Conservation (phyloP, 805 yeast species). For the Candida gorgasii region DNA sequence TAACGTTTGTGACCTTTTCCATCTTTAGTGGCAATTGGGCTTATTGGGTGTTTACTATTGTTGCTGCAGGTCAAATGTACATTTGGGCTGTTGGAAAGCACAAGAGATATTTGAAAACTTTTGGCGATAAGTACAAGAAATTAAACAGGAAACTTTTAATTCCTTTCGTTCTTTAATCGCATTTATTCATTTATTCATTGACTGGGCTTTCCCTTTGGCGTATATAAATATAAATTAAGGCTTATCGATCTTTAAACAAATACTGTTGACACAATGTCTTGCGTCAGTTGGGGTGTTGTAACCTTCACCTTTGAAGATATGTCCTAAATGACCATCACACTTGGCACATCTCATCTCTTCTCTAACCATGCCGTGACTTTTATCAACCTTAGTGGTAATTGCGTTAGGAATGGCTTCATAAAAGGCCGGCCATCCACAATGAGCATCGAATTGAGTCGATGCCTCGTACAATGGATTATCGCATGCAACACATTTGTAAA, state of each 20-base stretch:
- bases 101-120: conserved; percentile 60
- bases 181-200: not conserved
- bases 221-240: not conserved
- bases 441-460: conserved; percentile 79
- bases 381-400: conserved; percentile 61
- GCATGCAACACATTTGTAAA: conserved; percentile 87
- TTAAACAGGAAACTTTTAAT: conserved; percentile 70
- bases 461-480: conserved; percentile 76
- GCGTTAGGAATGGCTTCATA: conserved; percentile 87
- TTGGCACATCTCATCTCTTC: conserved; percentile 85
- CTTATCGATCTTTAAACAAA: conserved; percentile 64
- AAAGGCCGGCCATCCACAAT: conserved; percentile 99
- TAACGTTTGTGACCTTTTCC: conserved; percentile 73
- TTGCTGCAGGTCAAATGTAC: conserved; percentile 82
- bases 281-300: conserved; percentile 83
- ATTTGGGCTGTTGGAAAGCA: conserved; percentile 91
- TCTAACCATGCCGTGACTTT: conserved; percentile 72
- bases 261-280: conserved; percentile 93
- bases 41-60: conserved; percentile 66
- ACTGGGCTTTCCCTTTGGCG: not conserved
- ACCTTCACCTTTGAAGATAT: conserved; percentile 93
- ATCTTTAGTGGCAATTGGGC: conserved; percentile 77
- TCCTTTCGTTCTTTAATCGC: conserved; percentile 68
- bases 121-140: conserved; percentile 78
- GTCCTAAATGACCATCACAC: conserved; percentile 96